These are phyloP conservation scores for Pseudozyma hubeiensis DNA, from an alignment of 1,284 basidiomycete genomes.

Conservation along the genomic window DNA sequence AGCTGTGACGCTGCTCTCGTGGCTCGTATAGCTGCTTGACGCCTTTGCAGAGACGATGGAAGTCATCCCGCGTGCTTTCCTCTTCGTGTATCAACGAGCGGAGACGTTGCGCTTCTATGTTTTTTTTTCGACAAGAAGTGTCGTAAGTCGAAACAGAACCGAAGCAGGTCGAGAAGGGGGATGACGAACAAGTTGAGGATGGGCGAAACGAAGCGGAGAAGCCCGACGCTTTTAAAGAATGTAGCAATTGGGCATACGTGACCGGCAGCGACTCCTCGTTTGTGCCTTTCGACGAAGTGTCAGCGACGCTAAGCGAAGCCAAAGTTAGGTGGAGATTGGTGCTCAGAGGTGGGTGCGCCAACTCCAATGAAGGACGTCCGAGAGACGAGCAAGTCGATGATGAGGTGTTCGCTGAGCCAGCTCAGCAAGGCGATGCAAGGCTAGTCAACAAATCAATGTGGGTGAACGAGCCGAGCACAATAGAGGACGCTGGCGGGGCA, in stretches of 20 bases:
- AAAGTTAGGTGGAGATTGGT: not conserved
- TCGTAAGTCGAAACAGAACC: no score
- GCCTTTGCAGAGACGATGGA: slow-evolving; percentile 2
- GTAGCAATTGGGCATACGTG: not conserved
- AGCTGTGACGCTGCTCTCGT: not conserved
- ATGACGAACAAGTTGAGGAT: no score
- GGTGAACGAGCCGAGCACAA: not conserved
- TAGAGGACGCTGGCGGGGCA: not conserved
- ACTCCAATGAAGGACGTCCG: not conserved
- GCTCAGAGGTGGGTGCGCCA: not conserved
- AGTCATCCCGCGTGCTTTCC: slow-evolving; percentile 4
- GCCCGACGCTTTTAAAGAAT: not conserved
- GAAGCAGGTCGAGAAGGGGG: no score
- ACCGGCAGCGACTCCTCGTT: not conserved
- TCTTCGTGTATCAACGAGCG: no score
- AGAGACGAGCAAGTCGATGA: not conserved
- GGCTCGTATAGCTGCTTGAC: slow-evolving; percentile 5
- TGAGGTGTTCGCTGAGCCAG: not conserved
- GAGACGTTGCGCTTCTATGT: not conserved
- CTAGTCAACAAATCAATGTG: not conserved
- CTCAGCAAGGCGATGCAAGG: not conserved
- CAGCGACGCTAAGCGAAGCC: not conserved
- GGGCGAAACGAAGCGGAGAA: no score
- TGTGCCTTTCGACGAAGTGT: not conserved
- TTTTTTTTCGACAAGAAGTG: no score